phyloP scores from a whole-genome alignment of 2,329 filamentous ascomycete genomes.

The Penicillium sp. region DNA sequence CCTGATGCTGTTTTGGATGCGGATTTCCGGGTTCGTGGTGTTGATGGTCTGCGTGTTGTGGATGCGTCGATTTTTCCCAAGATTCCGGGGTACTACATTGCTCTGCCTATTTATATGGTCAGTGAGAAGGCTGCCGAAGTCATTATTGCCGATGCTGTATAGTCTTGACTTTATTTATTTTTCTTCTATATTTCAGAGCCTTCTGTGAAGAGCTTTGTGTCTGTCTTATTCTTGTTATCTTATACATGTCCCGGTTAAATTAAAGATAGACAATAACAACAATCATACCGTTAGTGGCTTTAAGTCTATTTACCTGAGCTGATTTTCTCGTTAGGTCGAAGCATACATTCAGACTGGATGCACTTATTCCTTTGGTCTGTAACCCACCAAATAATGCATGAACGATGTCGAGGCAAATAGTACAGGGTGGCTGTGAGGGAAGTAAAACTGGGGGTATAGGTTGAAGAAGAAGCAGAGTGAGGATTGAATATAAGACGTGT shows the following conservation, averaged over 20 bases:
- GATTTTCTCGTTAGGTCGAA: no score
- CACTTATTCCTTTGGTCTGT: no score
- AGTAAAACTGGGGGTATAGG: no score
- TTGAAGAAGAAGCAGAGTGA: no score
- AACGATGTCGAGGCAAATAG: no score
- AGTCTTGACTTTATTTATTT: background rate
- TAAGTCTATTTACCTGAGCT: no score
- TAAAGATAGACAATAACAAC: background rate
- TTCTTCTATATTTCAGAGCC: background rate
- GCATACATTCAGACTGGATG: no score
- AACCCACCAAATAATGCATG: no score
- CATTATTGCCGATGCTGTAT: slow-evolving; percentile 16
- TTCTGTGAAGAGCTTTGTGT: background rate
- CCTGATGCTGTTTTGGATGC: slow-evolving; percentile 56
- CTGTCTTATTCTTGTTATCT: background rate
- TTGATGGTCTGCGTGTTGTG: slow-evolving; percentile 59
- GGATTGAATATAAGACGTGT: no score
- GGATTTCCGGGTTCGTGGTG: slow-evolving; percentile 57
- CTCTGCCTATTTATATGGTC: slow-evolving; percentile 56
- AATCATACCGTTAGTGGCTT: background rate
- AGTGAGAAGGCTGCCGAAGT: slow-evolving; percentile 61
- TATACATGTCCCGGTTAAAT: background rate
- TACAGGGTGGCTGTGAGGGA: no score
- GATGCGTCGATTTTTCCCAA: slow-evolving; percentile 60
- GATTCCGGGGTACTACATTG: slow-evolving; percentile 57